These are phyloP conservation scores for Agrocybe praecox DNA, from an alignment of 768 basidiomycete genomes.

Conservation along the genomic window DNA sequence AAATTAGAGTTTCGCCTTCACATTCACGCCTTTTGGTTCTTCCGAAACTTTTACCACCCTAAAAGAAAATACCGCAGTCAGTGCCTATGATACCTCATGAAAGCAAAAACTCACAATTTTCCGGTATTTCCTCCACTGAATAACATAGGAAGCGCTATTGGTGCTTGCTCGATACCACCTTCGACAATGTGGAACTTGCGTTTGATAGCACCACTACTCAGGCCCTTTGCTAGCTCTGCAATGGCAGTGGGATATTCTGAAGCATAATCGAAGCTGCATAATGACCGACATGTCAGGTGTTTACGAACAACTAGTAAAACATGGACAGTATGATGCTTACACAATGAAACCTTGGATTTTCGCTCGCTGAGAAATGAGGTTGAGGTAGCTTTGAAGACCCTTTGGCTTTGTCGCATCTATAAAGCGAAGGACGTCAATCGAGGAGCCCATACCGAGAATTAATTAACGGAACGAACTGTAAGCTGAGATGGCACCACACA, in stretches of 20 bases:
- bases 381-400: slow-evolving; percentile 68
- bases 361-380: slow-evolving; percentile 76
- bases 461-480: slow-evolving; percentile 57
- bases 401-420: slow-evolving; percentile 60
- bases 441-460: neutral
- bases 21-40: slow-evolving; percentile 24
- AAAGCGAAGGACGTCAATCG: neutral
- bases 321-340: slow-evolving; percentile 47
- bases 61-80: neutral
- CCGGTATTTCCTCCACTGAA: slow-evolving; percentile 81
- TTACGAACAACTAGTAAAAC: neutral
- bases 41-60: slow-evolving; percentile 64
- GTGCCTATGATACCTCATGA: slow-evolving; percentile 5
- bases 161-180: slow-evolving; percentile 72
- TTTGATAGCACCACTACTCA: slow-evolving; percentile 73
- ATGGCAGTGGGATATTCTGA: slow-evolving; percentile 59
- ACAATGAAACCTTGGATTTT: slow-evolving; percentile 85
- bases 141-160: slow-evolving; percentile 67
- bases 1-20: slow-evolving; percentile 34
- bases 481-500: slow-evolving; percentile 87
- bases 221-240: slow-evolving; percentile 54
- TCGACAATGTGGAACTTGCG: slow-evolving; percentile 80
- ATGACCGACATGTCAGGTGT: neutral
- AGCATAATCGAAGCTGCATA: slow-evolving; percentile 73
- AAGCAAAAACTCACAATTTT: slow-evolving; percentile 55